Conservation (phyloP, 768 basidiomycete species). For the Chalciporus piperatus region DNA sequence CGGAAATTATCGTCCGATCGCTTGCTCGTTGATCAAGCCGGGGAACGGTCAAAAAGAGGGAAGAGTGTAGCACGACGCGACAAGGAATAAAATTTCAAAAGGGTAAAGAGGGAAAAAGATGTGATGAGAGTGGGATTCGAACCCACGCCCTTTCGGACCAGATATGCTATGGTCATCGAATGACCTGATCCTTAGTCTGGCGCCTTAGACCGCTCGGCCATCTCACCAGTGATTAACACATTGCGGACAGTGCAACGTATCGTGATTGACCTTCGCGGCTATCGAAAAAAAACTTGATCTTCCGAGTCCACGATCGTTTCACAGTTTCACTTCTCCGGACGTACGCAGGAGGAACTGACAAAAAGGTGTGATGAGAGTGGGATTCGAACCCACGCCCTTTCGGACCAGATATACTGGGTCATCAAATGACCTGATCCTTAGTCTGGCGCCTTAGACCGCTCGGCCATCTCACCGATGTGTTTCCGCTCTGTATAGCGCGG, state of each 20-base stretch:
- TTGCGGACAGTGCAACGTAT: too few relatives aligned
- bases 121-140: not conserved
- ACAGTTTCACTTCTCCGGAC: too few relatives aligned
- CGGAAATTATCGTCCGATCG: too few relatives aligned
- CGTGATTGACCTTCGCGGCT: too few relatives aligned
- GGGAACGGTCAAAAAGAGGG: too few relatives aligned
- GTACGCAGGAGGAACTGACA: not conserved
- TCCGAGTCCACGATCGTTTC: too few relatives aligned
- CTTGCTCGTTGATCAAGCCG: too few relatives aligned
- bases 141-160: not conserved
- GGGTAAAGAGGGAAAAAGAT: too few relatives aligned
- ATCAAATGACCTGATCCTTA: slow-evolving; percentile 40
- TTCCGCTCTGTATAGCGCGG: not conserved
- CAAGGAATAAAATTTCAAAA: too few relatives aligned
- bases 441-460: slow-evolving; percentile 65
- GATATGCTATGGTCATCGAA: slow-evolving; percentile 21
- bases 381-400: slow-evolving; percentile 43
- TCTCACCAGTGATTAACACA: slow-evolving; percentile 25
- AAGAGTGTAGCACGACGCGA: too few relatives aligned
- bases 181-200: slow-evolving; percentile 51
- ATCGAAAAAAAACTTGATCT: too few relatives aligned
- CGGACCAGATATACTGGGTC: slow-evolving; percentile 34
- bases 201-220: slow-evolving; percentile 65
- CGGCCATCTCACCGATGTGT: slow-evolving; percentile 43
- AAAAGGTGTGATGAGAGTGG: slow-evolving; percentile 31